These are phyloP conservation scores for Phaeosphaeria sp. DNA, from an alignment of 2,329 filamentous ascomycete genomes.

Conservation along the genomic window DNA sequence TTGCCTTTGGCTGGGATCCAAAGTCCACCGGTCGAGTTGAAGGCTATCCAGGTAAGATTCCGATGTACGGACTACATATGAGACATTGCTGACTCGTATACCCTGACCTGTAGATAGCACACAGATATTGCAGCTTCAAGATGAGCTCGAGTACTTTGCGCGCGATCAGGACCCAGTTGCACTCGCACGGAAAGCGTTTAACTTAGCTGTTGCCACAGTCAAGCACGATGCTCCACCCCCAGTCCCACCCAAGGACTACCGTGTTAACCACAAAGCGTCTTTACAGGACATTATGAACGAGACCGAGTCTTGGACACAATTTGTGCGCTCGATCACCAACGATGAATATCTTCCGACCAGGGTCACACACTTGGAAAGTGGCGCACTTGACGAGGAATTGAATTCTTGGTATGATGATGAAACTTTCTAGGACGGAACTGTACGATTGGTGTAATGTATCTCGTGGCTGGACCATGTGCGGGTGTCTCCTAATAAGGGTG, in stretches of 20 bases:
- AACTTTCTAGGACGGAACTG: not conserved
- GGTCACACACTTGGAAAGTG: conserved; percentile 1
- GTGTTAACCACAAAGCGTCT: not conserved
- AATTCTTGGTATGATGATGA: not conserved
- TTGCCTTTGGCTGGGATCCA: conserved; percentile 30
- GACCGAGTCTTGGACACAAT: conserved; percentile 4
- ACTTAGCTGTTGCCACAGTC: conserved; percentile 17
- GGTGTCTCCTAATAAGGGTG: not conserved
- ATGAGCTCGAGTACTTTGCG: not conserved
- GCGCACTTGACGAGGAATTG: conserved; percentile 1
- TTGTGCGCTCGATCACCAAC: not conserved
- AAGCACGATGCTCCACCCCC: conserved; percentile 6
- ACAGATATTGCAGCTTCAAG: not conserved
- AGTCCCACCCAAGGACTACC: conserved; percentile 21
- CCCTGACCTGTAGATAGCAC: not conserved
- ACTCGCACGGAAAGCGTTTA: conserved; percentile 27
- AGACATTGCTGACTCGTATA: no score
- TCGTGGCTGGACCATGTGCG: not conserved
- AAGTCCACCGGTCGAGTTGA: conserved; percentile 35
- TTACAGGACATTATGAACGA: conserved; percentile 2
- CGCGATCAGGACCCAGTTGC: not conserved
- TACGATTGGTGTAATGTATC: not conserved
- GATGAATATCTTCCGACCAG: conserved; percentile 3
- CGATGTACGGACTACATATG: no score
- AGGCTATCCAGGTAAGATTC: conserved; percentile 31